Evolutionary conservation across 106 monocot genomes (phyloP), one percentile per base, ranked within the genome.

Genomic region (Dioscorea dumetorum): DNA sequence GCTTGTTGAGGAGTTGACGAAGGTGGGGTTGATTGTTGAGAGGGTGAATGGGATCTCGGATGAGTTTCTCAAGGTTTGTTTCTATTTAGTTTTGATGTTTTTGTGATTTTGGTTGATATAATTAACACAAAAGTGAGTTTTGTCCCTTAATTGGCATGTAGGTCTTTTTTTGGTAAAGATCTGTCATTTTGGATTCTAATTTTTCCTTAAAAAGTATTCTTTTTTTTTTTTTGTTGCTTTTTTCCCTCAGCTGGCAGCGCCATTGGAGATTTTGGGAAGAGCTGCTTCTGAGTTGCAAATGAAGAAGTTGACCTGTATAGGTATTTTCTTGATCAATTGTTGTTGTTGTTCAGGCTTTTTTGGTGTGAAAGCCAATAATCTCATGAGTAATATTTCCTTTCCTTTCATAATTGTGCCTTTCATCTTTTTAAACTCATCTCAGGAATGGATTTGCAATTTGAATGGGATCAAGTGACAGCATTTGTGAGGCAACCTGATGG

Each of bases 401-500:
- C 51, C 28, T 60, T 12, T 33, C 15, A 11, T n/a, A 22, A 48
- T 62, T 53, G 12, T 67, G 51, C 23, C 16, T 22, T 54, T 24
- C 33, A 19, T 59, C n/a, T 67, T 49, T 62, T 67, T 15, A 14
- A 23, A 16, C 56, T 49, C 18, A 3, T 16, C 58, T 63, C 57
- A 94, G 94, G 94, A 13, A 82, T 94, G 66, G 90, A 90, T 24
- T 80, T 94, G 34, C 90, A 79, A 63, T 94, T 94, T 69, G 87
- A 94, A 56, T 90, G 94, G 94, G 94, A 90, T 74, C 79, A 90
- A 67, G 75, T 76, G 33, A 50, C 84, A 50, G 90, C 94, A 75
- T 90, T 90, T 79, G 90, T 87, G 22, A 87, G 82, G 52, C 90
- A 94, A 66, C 87, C 94, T 24, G 94, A 94, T 82, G 94, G 94